Base-by-base conservation (phyloP, 1,139 yeast species). In the Debaryomyces sp. region DNA sequence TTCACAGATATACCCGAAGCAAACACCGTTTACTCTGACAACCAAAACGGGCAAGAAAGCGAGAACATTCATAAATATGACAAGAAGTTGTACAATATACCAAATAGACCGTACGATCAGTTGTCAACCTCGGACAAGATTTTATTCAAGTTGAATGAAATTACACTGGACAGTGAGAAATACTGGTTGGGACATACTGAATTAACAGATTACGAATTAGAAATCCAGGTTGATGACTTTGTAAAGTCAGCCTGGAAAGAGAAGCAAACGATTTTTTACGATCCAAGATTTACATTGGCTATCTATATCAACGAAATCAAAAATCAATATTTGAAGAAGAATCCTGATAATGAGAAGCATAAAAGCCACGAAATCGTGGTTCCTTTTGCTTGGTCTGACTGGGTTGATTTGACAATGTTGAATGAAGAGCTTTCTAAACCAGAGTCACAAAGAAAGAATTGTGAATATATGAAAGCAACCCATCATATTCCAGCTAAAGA, bases 261-360 rank as follows among this genome's bases (percentile, higher is more conserved):
- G 36, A 56, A 52, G 41, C 59, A 62, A 12, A 46, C 51, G n/a
- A 62, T 62, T 46, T 61, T 50, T 47, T 73, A 59, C 49, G 77
- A 73, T 48, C 78, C 77, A 8, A 57, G 77, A 43, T 61, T 71
- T 46, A 68, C 78, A 1, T 54, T 63, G 32, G 54, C 75, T 1
- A 67, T 67, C 4, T 71, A 68, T 50, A 41, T 70, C 30, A 57
- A 60, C 47, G 62, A 66, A 45, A 58, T 70, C 18, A 58, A 55
- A 30, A 43, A 49, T n/a, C 60, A 56, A 41, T 55, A 50, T 41
- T 27, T 54, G 26, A 40, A 44, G 27, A 49, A 53, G 41, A 58
- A 57, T 37, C 63, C 63, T 2, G 34, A 47, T 12, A 57, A 57
- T 41, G 45, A 49, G 9, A 50, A 54, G 41, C 35, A 37, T 45